phyloP scores from a whole-genome alignment of 345 rosid genomes.

The Salix caprea region DNA sequence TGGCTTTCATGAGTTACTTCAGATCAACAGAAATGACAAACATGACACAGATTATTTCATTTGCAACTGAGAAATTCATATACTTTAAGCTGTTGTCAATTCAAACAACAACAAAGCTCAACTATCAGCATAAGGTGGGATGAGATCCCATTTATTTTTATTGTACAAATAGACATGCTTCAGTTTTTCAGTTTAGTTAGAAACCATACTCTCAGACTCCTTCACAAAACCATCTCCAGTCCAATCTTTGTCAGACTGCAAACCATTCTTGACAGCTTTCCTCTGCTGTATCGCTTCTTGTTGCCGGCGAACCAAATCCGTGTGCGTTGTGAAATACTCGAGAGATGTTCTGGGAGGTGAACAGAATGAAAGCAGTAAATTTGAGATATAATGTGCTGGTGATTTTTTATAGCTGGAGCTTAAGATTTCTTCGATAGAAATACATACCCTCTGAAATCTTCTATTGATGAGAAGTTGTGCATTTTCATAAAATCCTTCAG shows the following conservation, averaged over 20 bases:
- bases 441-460: constrained; percentile 89
- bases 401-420: neutral
- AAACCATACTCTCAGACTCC: constrained; percentile 94
- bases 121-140: neutral
- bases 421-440: neutral
- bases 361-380: neutral
- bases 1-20: neutral
- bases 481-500: constrained; percentile 82
- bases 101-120: neutral
- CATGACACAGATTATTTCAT: neutral
- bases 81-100: neutral
- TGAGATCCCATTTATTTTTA: constrained; percentile 7
- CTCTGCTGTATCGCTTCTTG: constrained; percentile 76
- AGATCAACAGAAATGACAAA: neutral
- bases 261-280: constrained; percentile 68
- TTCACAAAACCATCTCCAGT: constrained; percentile 94
- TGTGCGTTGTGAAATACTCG: constrained; percentile 85
- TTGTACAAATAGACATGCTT: constrained; percentile 13
- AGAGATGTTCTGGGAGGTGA: constrained; percentile 56
- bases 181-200: constrained; percentile 41
- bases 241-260: constrained; percentile 95
- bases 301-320: constrained; percentile 73
- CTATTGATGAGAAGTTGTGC: constrained; percentile 75
- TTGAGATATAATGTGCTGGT: neutral
- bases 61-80: neutral